Evolutionary conservation across 176 grass and related monocot genomes (phyloP).

Genomic region (Raddia guianensis): DNA sequence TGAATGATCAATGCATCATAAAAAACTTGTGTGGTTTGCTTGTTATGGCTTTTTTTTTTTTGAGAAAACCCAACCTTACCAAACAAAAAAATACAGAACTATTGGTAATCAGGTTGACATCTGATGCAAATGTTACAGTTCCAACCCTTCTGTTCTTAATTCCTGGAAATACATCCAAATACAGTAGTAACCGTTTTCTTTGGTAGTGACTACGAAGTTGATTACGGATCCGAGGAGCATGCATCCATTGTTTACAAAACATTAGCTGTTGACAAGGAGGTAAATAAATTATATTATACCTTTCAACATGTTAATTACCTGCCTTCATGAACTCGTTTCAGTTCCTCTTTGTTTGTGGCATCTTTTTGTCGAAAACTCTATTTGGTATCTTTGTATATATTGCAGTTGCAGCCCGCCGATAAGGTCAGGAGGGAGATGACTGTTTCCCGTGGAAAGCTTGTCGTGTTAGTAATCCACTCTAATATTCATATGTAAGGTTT

Average conservation of each 20-base stretch:
- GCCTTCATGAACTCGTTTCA: not conserved
- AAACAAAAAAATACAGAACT: too few species aligned
- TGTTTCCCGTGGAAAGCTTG: constrained; percentile 67
- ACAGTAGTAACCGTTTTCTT: constrained; percentile 17
- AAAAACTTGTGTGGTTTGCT: not conserved
- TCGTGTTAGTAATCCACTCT: constrained; percentile 62
- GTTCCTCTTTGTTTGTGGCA: not conserved
- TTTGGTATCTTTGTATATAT: constrained; percentile 25
- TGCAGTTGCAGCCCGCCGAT: constrained; percentile 87
- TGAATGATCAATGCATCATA: not conserved
- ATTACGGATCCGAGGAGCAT: constrained; percentile 65
- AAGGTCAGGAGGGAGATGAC: constrained; percentile 81
- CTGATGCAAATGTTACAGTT: not conserved
- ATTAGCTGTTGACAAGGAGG: constrained; percentile 76
- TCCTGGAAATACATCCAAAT: not conserved
- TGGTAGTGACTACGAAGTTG: constrained; percentile 70
- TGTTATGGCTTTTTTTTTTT: too few species aligned
- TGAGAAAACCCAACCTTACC: too few species aligned
- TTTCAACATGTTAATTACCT: not conserved
- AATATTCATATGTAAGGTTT: not conserved
- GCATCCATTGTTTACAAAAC: constrained; percentile 54
- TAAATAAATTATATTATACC: constrained; percentile 26
- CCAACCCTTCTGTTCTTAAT: not conserved
- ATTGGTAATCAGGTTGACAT: constrained; percentile 13
- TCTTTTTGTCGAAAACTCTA: not conserved